A percentile compares a stretch with the other conserved stretches of the same genome.
These are phyloP conservation scores for Olyra latifolia DNA, from an alignment of 176 grass and related monocot species.

Conservation along the genomic window DNA sequence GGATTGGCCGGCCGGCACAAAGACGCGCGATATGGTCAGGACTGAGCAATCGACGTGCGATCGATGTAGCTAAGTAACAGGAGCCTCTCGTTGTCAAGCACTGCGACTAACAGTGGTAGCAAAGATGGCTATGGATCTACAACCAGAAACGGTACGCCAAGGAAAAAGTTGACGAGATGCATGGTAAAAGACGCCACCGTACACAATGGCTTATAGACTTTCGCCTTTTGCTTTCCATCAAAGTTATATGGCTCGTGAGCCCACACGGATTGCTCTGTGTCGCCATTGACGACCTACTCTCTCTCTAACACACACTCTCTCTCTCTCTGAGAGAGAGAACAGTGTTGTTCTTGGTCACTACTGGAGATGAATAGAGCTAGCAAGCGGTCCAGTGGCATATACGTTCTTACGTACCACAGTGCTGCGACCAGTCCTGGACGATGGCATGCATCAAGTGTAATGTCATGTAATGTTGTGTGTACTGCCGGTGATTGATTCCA, in stretches of 20 bases:
- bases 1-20: too few relatives aligned
- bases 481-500: background rate
- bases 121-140: background rate
- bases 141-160: background rate
- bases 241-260: background rate
- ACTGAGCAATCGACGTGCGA: too few relatives aligned
- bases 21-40: too few relatives aligned
- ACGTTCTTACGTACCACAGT: background rate
- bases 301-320: background rate
- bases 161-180: background rate
- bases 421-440: background rate
- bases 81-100: too few relatives aligned
- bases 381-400: background rate
- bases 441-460: background rate
- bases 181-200: too few relatives aligned
- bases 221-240: background rate
- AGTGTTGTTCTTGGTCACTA: background rate
- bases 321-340: background rate
- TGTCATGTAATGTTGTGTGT: background rate
- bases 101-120: background rate
- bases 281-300: background rate
- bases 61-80: too few relatives aligned
- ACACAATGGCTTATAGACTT: background rate
- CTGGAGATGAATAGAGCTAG: background rate
- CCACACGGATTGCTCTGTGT: background rate